A percentile compares a stretch with the other conserved stretches of the same genome.
Conservation (phyloP, 306 rosid species). For the Arachis stenosperma region DNA sequence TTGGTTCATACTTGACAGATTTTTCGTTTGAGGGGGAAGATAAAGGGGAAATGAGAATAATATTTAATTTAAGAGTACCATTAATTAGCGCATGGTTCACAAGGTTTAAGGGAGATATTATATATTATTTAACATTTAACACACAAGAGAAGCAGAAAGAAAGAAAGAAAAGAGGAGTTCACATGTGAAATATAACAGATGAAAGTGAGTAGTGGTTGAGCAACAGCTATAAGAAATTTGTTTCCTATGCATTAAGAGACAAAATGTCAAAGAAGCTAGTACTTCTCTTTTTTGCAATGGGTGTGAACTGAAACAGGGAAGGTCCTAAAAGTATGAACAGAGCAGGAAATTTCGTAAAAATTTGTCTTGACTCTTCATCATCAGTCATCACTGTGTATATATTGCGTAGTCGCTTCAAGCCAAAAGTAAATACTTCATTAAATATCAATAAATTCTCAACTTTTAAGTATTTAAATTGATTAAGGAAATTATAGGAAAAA, state of each 20-base stretch:
- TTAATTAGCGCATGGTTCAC: constrained; percentile 1
- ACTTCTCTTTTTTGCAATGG: constrained; percentile 31
- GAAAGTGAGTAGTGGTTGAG: constrained; percentile 59
- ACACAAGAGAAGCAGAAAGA: too few species aligned
- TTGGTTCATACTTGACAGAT: not conserved
- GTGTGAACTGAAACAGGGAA: constrained; percentile 43
- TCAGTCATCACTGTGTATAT: constrained; percentile 27
- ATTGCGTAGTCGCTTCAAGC: not conserved
- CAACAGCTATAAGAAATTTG: constrained; percentile 41
- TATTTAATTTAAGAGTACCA: not conserved
- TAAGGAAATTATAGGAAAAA: too few species aligned
- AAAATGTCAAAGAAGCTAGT: constrained; percentile 44
- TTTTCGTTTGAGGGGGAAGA: not conserved
- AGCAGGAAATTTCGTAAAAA: constrained; percentile 45
- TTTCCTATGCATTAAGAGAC: constrained; percentile 43
- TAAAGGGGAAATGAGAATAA: not conserved
- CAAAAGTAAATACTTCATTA: too few species aligned
- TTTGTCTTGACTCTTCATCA: constrained; percentile 18
- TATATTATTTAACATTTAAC: not conserved
- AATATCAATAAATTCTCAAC: too few species aligned
- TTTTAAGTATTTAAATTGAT: too few species aligned
- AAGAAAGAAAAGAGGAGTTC: constrained; percentile 24
- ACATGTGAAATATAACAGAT: constrained; percentile 52
- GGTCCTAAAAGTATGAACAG: constrained; percentile 38
- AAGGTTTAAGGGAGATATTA: constrained; percentile 23